phyloP scores from a whole-genome alignment of 805 yeast species.

The Candida silvicultrix region DNA sequence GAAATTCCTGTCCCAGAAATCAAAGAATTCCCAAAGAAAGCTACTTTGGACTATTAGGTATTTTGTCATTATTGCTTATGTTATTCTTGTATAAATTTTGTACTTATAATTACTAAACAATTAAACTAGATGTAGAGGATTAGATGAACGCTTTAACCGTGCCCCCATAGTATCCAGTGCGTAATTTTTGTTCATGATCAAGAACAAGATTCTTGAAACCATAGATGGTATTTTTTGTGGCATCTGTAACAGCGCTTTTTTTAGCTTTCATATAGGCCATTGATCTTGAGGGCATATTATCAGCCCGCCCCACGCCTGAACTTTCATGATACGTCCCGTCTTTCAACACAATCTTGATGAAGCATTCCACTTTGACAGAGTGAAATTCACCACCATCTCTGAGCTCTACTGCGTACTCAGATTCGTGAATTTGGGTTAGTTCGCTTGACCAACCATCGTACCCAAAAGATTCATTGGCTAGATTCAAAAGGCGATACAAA shows the following conservation, averaged over 20 bases:
- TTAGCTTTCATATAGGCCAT: constrained; percentile 76
- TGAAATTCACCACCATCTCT: constrained; percentile 9
- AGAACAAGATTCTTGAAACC: constrained; percentile 64
- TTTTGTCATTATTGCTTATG: constrained; percentile 22
- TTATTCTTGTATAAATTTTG: neutral
- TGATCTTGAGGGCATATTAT: constrained; percentile 54
- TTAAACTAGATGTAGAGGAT: neutral
- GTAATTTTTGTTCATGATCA: constrained; percentile 27
- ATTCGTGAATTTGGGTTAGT: constrained; percentile 22
- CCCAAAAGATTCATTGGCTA: constrained; percentile 50
- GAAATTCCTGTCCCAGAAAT: constrained; percentile 70
- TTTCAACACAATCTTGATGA: constrained; percentile 61
- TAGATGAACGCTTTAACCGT: constrained; percentile 13
- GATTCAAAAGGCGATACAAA: constrained; percentile 25
- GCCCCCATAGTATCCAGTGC: constrained; percentile 25
- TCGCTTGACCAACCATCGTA: constrained; percentile 52
- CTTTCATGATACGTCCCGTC: constrained; percentile 83
- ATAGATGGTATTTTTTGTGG: constrained; percentile 68
- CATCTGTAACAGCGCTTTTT: constrained; percentile 85
- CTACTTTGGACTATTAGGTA: constrained; percentile 42
- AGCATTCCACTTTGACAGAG: constrained; percentile 28
- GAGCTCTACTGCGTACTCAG: constrained; percentile 9
- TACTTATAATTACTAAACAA: neutral
- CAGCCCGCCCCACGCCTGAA: constrained; percentile 68
- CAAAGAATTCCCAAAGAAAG: constrained; percentile 52